A percentile compares a stretch with the other conserved stretches of the same genome.
These are phyloP conservation scores for Gelatoporia subvermispora DNA, from an alignment of 768 basidiomycete species.

Conservation along the genomic window DNA sequence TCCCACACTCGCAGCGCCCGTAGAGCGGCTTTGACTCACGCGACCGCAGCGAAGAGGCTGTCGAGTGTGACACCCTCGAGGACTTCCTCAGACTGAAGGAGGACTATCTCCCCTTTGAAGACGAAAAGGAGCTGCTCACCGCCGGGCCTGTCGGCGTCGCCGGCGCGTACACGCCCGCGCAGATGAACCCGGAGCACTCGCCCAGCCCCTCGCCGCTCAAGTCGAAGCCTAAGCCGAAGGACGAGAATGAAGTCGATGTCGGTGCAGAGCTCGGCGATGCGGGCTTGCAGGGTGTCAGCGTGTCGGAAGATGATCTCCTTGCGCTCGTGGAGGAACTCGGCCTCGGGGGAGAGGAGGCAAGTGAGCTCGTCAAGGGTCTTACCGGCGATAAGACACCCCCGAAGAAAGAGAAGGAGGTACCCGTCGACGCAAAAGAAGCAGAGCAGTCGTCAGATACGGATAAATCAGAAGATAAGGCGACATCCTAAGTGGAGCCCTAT, in stretches of 20 bases:
- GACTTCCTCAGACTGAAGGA: conserved; percentile 71
- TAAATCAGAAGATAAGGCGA: conserved; percentile 1
- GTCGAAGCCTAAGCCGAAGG: conserved; percentile 45
- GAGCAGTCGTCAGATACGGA: conserved; percentile 6
- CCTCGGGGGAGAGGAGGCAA: conserved; percentile 71
- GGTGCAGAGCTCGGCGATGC: conserved; percentile 64
- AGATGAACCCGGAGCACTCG: conserved; percentile 80
- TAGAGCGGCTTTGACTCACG: neutral
- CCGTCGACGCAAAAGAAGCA: neutral
- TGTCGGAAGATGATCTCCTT: conserved; percentile 69
- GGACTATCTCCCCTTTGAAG: conserved; percentile 58
- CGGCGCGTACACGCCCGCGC: conserved; percentile 65
- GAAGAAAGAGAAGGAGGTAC: conserved; percentile 5
- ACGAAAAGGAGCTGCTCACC: conserved; percentile 49
- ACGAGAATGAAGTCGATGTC: conserved; percentile 56
- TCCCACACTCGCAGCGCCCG: conserved; percentile 10
- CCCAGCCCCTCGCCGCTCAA: conserved; percentile 35
- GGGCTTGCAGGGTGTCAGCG: conserved; percentile 72
- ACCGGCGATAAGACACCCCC: conserved; percentile 11
- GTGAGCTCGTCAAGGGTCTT: conserved; percentile 66
- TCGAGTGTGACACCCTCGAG: conserved; percentile 71
- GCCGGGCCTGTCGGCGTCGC: conserved; percentile 74
- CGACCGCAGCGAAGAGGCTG: conserved; percentile 71
- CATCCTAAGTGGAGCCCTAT: too few relatives aligned
- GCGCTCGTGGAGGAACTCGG: conserved; percentile 73